Evolutionary conservation across 345 rosid genomes (phyloP), one percentile per base, ranked within the genome.

Genomic region (Raphanus raphanistrum): DNA sequence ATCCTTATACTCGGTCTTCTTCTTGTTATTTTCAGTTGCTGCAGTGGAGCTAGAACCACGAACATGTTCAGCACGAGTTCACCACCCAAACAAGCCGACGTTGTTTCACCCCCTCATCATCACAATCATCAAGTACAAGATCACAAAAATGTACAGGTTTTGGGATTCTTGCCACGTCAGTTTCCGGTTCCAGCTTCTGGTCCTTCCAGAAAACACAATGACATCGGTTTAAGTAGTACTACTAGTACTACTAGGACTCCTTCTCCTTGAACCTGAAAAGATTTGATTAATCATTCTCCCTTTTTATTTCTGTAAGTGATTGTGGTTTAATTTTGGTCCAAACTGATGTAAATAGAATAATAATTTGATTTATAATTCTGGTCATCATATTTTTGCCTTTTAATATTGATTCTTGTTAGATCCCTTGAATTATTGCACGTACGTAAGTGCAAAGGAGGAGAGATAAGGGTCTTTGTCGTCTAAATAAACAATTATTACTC

Each of bases 131-230:
- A 60, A 60, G 69, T 16, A 16, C 58, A 74, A 69, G 75, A 74
- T 63, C 79, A 79, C 38, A 52, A 75, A 64, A 75, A 13, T 26
- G 45, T 84, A 91, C 90, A 85, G 77, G 90, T 88, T 81, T 38
- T 83, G 68, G 92, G 90, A 50, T 90, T 82, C 85, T 81, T 94
- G 84, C 98, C 97, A 9, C 91, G 88, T 73, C 91, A 87, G 74
- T 81, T 90, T 7, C 97, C 94, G 0, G 81, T 94, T 68, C 98
- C 98, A 38, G 77, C 88, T 66, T 94, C 97, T 38, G 98, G 97
- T 68, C 98, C 98, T 58, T 94, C 98, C 7, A 85, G 96, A 82
- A 90, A 89, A 79, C 97, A 94, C 85, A 94, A 94, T 80, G 91
- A 75, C 55, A 85, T 94, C 78, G 97, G 98, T 80, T 85, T 87